Evolutionary conservation across 192 early-diverging fungal species (phyloP), one percentile per base, ranked within the genome.

Genomic region (Gaertneriomyces sp.): DNA sequence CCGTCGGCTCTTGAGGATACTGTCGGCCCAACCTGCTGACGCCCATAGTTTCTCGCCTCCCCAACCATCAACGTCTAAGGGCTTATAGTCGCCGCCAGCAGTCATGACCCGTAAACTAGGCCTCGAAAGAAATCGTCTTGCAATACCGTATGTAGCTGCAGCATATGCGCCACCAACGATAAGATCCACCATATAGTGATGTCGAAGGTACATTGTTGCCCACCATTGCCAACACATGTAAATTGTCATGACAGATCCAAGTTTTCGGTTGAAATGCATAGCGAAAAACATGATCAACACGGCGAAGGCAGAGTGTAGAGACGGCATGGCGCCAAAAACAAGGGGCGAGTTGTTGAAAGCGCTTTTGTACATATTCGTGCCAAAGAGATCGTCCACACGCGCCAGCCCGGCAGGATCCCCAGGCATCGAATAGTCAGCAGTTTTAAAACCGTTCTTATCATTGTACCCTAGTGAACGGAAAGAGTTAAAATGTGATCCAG

Each of bases 161-260:
- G 88, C 82, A 71, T 88, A 90, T 25, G 86, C 66, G 38, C 76
- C 76, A 5, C 88, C 88, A 45, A 84, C 87, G 25, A 88, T 75
- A 11, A 90, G 60, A 69, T 90, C 89, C 46, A 86, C 79, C 63
- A 90, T 81, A 67, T 90, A 90, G 63, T 90, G 88, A 64, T 89
- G 89, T 1, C 82, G 81, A 6, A 89, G 70, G 66, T 90, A 90
- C 83, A 89, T 89, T 61, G 88, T 89, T 0, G 86, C 82, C 88
- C 85, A 88, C 89, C 89, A 90, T 65, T 89, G 85, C 87, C 88
- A 88, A 56, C 83, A 74, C 9, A 84, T 79, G 73, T 90, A 89
- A 19, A 66, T 57, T 41, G 76, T 65, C 33, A 85, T 51, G 2
- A 53, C 55, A n/a, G 20, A n/a, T 25, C 65, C 69, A 33, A 64